phyloP scores from a whole-genome alignment of 805 yeast genomes.

The Candida corydali region DNA sequence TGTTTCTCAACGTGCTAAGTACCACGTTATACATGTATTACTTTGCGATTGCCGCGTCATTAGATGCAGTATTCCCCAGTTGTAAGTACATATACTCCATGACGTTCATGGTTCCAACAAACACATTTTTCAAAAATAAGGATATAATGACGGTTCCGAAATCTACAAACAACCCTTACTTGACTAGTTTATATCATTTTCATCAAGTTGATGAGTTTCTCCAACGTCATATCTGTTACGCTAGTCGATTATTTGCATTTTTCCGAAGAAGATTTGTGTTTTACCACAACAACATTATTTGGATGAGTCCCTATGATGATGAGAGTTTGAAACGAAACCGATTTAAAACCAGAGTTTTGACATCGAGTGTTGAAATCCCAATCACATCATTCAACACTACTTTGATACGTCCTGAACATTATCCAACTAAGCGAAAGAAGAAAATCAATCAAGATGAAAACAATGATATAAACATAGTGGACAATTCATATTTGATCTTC shows the following conservation, averaged over 20 bases:
- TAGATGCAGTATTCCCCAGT: slow-evolving; percentile 21
- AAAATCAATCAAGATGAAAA: no score
- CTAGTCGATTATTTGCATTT: slow-evolving; percentile 20
- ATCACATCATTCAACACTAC: slow-evolving; percentile 18
- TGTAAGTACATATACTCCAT: slow-evolving; percentile 18
- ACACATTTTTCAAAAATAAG: slow-evolving; percentile 10
- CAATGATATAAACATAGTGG: slow-evolving; percentile 6
- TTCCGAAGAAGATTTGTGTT: slow-evolving; percentile 17
- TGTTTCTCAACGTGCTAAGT: slow-evolving; percentile 13
- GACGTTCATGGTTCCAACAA: slow-evolving; percentile 15
- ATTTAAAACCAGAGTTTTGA: slow-evolving; percentile 12
- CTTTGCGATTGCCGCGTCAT: slow-evolving; percentile 17
- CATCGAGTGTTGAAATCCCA: slow-evolving; percentile 20
- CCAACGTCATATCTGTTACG: slow-evolving; percentile 22
- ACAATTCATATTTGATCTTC: slow-evolving; percentile 8
- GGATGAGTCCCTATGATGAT: slow-evolving; percentile 13
- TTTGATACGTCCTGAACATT: slow-evolving; percentile 22
- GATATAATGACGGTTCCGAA: slow-evolving; percentile 8
- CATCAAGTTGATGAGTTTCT: slow-evolving; percentile 14
- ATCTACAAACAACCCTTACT: slow-evolving; percentile 9
- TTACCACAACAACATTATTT: slow-evolving; percentile 14
- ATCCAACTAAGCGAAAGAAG: no score
- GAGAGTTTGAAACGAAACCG: slow-evolving; percentile 11
- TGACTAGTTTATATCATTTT: slow-evolving; percentile 3
- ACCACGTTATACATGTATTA: slow-evolving; percentile 20